Percentiles rank a stretch among this genome's conserved stretches.
These are phyloP conservation scores for Zea mays DNA, from an alignment of 176 grass and related monocot species.

Conservation along the genomic window DNA sequence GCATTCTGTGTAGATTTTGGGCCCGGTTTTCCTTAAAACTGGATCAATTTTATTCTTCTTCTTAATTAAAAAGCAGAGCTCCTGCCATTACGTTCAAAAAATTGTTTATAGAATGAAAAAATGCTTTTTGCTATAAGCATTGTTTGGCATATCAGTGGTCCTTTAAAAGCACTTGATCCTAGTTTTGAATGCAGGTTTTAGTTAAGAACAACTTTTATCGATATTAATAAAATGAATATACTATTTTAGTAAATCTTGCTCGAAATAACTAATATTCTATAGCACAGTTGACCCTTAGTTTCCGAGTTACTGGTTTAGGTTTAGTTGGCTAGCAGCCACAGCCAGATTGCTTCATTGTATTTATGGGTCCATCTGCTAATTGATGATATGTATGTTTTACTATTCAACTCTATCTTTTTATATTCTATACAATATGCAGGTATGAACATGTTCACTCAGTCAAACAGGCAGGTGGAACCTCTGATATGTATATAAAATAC, in stretches of 20 bases:
- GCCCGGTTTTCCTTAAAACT: no score
- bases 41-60: no score
- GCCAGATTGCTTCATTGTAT: not conserved
- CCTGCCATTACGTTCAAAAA: no score
- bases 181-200: slow-evolving; percentile 1
- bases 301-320: not conserved
- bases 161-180: not conserved
- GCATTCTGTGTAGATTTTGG: no score
- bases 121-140: no score
- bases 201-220: not conserved
- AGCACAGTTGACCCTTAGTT: not conserved
- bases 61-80: no score
- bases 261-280: not conserved
- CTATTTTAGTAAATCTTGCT: not conserved
- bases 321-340: not conserved
- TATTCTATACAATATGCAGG: not conserved
- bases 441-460: not conserved
- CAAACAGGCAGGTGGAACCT: not conserved
- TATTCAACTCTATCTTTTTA: slow-evolving; percentile 8
- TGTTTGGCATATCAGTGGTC: not conserved
- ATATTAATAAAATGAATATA: not conserved
- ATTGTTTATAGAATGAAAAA: not conserved
- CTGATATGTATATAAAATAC: not conserved
- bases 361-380: not conserved
- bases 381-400: not conserved